Evolutionary conservation across 768 basidiomycete species (phyloP), one percentile per base, ranked within the genome.

Genomic region (Leccinum pellstonianum): DNA sequence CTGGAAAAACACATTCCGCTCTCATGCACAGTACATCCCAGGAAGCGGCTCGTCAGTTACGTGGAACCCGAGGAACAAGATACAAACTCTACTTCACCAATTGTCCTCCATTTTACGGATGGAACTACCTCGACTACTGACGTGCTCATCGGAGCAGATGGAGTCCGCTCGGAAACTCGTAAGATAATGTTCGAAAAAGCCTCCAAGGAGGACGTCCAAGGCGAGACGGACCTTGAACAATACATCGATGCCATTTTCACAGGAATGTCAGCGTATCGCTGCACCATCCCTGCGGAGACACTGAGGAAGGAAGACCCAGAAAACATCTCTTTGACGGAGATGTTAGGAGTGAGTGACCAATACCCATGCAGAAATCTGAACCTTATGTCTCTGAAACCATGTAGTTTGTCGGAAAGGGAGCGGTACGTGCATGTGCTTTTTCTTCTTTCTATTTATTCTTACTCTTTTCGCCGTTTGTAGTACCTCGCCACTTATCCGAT

Each of bases 81-180:
- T 10, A 71, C 77, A 53, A 72, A 72, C 6, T 72, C 74, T n/a
- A 71, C 56, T 3, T 64, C 38, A 5, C 27, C 56, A 0, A 63
- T 64, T 12, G 47, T 12, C 15, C 61, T 68, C 2, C 29, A 54
- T 3, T 68, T 68, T 8, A 33, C 64, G 1, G 64, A 68, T 27
- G 62, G 64, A 6, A 64, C 62, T 1, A 56, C 21, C 2, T 56
- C 74, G 10, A 70, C 64, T 29, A 71, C 80, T 9, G 77, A 83
- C 53, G 62, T 82, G 15, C 74, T 82, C 5, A 61, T 82, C 50
- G 81, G 80, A 4, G 79, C 78, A 43, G 81, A 81, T 60, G 81
- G 81, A 4, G 72, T 82, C 21, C 72, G 66, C 15, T 73, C 70
- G 1, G 51, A 55, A 2, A 66, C 70, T 23, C 74, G 73, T 31